These are phyloP conservation scores for Paraglomus occultum DNA, from an alignment of 192 early-diverging fungal species.

Conservation along the genomic window DNA sequence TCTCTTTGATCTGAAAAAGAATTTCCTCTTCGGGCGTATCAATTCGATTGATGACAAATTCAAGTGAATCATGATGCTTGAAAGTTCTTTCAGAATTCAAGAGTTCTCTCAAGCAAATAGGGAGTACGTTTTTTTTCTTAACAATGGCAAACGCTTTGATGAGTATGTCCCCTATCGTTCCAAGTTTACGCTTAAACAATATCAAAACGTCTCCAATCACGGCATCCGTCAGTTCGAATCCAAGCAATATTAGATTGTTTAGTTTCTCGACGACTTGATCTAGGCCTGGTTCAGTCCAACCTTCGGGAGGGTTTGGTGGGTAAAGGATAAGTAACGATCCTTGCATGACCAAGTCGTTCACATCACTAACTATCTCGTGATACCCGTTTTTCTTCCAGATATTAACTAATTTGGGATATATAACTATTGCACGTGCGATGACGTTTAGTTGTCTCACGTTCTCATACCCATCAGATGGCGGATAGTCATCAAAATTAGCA, in stretches of 20 bases:
- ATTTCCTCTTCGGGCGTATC: no score
- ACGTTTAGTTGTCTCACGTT: slow-evolving; percentile 13
- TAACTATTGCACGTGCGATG: slow-evolving; percentile 14
- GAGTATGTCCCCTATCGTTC: not conserved
- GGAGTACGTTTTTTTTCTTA: no score
- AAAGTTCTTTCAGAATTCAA: no score
- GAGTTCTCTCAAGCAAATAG: no score
- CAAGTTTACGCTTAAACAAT: not conserved
- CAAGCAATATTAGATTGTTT: not conserved
- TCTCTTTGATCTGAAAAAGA: no score
- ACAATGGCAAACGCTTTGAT: not conserved
- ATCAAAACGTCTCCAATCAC: slow-evolving; percentile 9
- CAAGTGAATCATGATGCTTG: no score
- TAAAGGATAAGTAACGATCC: not conserved
- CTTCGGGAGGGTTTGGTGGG: not conserved
- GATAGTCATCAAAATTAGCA: not conserved
- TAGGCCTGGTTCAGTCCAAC: not conserved
- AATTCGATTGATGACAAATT: no score
- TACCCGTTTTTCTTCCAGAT: slow-evolving; percentile 6
- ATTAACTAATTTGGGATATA: not conserved
- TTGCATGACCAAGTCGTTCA: slow-evolving; percentile 24
- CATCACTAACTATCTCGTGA: slow-evolving; percentile 13
- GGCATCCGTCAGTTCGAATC: slow-evolving; percentile 14
- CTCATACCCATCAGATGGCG: slow-evolving; percentile 19
- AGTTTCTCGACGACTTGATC: not conserved